phyloP scores from a whole-genome alignment of 2,329 filamentous ascomycete species.

The Xylariaceae sp. region DNA sequence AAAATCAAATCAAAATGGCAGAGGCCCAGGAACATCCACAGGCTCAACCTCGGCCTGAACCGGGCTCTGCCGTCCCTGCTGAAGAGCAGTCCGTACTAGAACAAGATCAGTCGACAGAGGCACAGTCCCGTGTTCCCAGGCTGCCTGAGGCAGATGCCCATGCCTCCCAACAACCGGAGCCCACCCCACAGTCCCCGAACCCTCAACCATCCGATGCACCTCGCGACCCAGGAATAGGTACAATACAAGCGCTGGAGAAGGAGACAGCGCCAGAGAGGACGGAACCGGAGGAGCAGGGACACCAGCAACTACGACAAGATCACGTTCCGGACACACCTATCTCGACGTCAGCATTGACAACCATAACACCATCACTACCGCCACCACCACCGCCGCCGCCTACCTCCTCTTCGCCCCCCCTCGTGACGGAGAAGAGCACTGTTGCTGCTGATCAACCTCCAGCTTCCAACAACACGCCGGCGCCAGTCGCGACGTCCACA shows the following conservation, averaged over 20 bases:
- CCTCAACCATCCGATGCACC: slow-evolving; percentile 25
- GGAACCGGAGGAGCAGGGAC: slow-evolving; percentile 23
- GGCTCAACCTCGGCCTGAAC: slow-evolving; percentile 33
- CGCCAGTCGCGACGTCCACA: slow-evolving; percentile 16
- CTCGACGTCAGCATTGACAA: slow-evolving; percentile 19
- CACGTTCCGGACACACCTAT: slow-evolving; percentile 20
- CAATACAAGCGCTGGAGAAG: slow-evolving; percentile 26
- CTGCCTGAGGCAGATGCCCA: slow-evolving; percentile 26
- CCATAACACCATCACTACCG: background rate
- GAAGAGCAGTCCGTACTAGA: slow-evolving; percentile 29
- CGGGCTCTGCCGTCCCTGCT: slow-evolving; percentile 29
- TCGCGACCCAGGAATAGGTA: slow-evolving; percentile 23
- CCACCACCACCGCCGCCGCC: slow-evolving; percentile 7
- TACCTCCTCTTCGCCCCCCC: slow-evolving; percentile 14
- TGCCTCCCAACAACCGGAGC: slow-evolving; percentile 25
- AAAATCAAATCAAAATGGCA: slow-evolving; percentile 36
- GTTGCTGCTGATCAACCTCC: slow-evolving; percentile 19
- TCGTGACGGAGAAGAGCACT: slow-evolving; percentile 15
- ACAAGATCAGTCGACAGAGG: slow-evolving; percentile 26
- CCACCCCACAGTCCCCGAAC: slow-evolving; percentile 23
- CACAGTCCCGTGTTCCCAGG: slow-evolving; percentile 24
- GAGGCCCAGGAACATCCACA: slow-evolving; percentile 34
- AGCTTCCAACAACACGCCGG: slow-evolving; percentile 9
- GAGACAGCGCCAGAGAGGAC: slow-evolving; percentile 26
- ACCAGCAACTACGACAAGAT: slow-evolving; percentile 16